phyloP scores from a whole-genome alignment of 129 eudicot species.

The Tagetes erecta region DNA sequence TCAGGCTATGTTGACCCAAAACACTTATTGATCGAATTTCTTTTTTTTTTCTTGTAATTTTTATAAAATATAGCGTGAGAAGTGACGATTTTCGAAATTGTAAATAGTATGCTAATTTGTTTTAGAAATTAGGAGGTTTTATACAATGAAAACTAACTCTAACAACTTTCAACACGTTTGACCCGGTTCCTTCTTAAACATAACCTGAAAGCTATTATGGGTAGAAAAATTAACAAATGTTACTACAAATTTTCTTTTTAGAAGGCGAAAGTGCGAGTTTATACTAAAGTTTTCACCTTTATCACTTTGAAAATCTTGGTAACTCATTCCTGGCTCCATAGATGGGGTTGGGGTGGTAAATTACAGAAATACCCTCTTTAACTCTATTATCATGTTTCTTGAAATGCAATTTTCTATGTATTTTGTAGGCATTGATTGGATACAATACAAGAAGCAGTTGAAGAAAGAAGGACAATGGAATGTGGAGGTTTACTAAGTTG shows the following conservation, averaged over 20 bases:
- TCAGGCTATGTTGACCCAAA: neutral
- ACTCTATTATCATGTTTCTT: slow-evolving; percentile 18
- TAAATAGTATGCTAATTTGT: neutral
- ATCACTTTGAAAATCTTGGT: neutral
- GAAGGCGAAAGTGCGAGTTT: neutral
- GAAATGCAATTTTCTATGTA: neutral
- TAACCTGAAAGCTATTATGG: neutral
- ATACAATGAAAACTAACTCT: neutral
- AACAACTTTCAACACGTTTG: neutral
- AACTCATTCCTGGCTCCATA: neutral
- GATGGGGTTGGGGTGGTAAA: neutral
- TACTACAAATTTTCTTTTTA: neutral
- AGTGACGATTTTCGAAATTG: neutral
- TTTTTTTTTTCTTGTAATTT: neutral
- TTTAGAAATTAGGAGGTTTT: neutral
- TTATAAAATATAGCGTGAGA: neutral
- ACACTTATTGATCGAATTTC: neutral
- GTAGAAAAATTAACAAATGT: neutral
- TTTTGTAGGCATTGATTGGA: slow-evolving; percentile 78
- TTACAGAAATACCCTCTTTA: slow-evolving; percentile 8
- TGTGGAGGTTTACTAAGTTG: slow-evolving; percentile 89
- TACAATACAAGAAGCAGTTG: slow-evolving; percentile 74
- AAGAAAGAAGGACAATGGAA: slow-evolving; percentile 97
- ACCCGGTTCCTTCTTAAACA: neutral
- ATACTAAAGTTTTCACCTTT: neutral